Evolutionary conservation across 495 filamentous ascomycete species (phyloP), one percentile per base, ranked within the genome.

Genomic region (Collariella sp.): DNA sequence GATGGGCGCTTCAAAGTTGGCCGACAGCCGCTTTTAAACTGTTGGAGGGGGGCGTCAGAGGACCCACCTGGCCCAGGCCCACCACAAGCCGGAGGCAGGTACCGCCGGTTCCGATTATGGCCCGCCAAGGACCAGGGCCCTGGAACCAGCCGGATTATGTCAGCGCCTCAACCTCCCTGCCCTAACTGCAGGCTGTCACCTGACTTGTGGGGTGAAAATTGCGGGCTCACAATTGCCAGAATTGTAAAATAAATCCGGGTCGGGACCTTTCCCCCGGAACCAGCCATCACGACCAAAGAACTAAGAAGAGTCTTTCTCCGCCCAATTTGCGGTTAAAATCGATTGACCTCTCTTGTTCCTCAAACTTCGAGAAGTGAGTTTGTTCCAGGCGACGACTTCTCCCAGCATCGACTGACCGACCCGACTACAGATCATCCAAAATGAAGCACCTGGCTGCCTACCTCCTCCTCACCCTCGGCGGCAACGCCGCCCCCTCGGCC

Each of bases 381-480:
- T 31, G 5, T 31, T 31, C 5, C 26, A 31, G 9, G 26, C 26
- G 26, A 5, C 9, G 26, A 31, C 4, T 9, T 31, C 16, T 16
- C 7, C 18, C 16, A 31, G 26, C 50, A 4, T 31, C 5, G 5
- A 50, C 59, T 62, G 38, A 63, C 56, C n/a, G 7, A 16, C 41
- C 15, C 16, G 20, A 24, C 15, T 46, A 23, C 52, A 57, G 52
- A 58, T 34, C 55, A 53, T 35, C 29, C 77, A 91, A 84, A 88
- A 98, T 98, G 93, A 98, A 97, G 91, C 85, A 97, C 78, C 86
- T 98, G 78, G 94, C 93, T 71, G 91, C 93, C 69, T 98, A 95
- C 84, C 88, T 98, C 66, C 93, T 98, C 71, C 85, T 96, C 75
- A 77, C 77, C 79, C 83, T 97, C 62, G 93, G 81, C 69, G 93